A percentile compares a stretch with the other conserved stretches of the same genome.
phyloP scores from a whole-genome alignment of 139 green algal genomes.

The Limnomonas spitsbergensis region DNA sequence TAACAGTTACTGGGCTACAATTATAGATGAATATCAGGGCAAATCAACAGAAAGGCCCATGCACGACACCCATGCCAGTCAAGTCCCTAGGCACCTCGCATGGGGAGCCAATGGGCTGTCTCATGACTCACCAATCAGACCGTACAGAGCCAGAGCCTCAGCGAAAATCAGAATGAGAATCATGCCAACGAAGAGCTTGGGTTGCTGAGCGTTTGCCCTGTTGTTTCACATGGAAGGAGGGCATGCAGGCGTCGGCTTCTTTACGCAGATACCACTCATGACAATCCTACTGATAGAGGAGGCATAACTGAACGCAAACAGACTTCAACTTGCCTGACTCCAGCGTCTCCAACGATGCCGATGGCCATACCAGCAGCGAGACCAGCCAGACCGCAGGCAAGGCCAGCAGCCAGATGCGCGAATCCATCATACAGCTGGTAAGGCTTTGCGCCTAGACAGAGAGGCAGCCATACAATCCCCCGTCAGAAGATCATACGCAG shows the following conservation, averaged over 20 bases:
- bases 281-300: too few relatives aligned
- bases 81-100: too few relatives aligned
- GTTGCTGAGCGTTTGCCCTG: constrained; percentile 98
- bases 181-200: constrained; percentile 99
- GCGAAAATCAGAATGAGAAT: constrained; percentile 99
- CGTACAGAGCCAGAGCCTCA: constrained; percentile 76
- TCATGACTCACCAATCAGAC: constrained; percentile 12
- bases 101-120: too few relatives aligned
- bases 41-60: too few relatives aligned
- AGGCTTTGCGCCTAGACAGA: constrained; percentile 38
- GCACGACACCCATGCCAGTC: too few relatives aligned
- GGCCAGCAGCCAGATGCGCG: constrained; percentile 89
- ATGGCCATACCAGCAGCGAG: constrained; percentile 98
- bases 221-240: constrained; percentile 8
- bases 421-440: constrained; percentile 99
- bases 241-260: too few relatives aligned
- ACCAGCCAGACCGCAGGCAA: constrained; percentile 92
- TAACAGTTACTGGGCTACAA: too few relatives aligned
- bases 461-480: background rate
- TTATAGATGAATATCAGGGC: too few relatives aligned
- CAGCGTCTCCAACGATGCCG: constrained; percentile 97
- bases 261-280: background rate
- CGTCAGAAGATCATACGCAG: too few relatives aligned
- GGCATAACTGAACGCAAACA: background rate
- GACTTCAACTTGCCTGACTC: constrained; percentile 70